Conservation (phyloP, 441 rosid species). For the Mallotus repandus region DNA sequence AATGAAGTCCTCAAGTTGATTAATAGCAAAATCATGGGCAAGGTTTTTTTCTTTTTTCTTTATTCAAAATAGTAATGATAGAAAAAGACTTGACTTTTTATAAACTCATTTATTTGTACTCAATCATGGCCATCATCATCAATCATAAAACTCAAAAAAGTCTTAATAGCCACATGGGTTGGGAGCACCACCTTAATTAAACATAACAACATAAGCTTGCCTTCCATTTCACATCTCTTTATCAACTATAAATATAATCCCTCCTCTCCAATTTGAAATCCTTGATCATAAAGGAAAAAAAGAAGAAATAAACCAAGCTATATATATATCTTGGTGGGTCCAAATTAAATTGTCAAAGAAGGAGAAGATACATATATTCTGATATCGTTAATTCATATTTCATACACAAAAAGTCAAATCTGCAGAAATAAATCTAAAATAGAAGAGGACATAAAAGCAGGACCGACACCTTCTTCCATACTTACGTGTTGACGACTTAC, state of each 20-base stretch:
- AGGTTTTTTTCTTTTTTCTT: not conserved
- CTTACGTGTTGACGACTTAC: slow-evolving; percentile 32
- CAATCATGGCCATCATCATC: slow-evolving; percentile 19
- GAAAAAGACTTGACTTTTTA: slow-evolving; percentile 19
- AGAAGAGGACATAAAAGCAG: slow-evolving; percentile 9
- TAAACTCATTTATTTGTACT: not conserved
- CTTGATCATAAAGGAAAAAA: not conserved
- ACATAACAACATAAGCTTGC: not conserved
- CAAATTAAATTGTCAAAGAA: not conserved
- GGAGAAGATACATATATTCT: not conserved
- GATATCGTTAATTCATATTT: too few relatives aligned
- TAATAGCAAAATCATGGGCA: not conserved
- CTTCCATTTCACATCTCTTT: not conserved
- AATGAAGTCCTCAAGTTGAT: not conserved
- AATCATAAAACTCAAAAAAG: slow-evolving; percentile 18
- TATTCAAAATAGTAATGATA: slow-evolving; percentile 6
- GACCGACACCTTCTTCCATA: slow-evolving; percentile 28
- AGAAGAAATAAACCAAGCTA: too few relatives aligned
- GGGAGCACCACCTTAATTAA: slow-evolving; percentile 24
- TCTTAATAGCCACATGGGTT: slow-evolving; percentile 29
- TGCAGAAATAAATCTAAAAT: slow-evolving; percentile 1
- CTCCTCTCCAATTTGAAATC: slow-evolving; percentile 23
- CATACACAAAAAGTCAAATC: slow-evolving; percentile 26
- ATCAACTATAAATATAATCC: not conserved
- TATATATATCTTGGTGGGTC: slow-evolving; percentile 18